phyloP scores from a whole-genome alignment of 306 rosid species.

The Senna tora region DNA sequence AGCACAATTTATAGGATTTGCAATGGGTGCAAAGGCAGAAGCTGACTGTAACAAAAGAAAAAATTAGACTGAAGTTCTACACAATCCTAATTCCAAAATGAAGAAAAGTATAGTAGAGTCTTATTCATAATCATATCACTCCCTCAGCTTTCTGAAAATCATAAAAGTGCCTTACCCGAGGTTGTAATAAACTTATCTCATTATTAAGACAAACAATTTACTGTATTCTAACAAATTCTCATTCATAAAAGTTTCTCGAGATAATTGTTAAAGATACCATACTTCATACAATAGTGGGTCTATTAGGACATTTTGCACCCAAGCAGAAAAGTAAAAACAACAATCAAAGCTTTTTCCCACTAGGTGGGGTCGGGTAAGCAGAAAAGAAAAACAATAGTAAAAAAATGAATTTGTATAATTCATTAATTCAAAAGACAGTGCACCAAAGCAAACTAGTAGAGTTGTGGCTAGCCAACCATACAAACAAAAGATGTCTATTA shows the following conservation, averaged over 20 bases:
- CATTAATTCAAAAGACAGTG: background rate
- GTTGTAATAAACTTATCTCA: background rate
- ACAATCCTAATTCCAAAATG: background rate
- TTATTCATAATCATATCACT: background rate
- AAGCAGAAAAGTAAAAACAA: background rate
- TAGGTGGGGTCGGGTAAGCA: too few species aligned
- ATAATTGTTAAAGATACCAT: background rate
- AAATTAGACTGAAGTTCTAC: slow-evolving; percentile 26
- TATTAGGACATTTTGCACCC: background rate
- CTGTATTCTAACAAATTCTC: background rate
- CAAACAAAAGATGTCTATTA: too few species aligned
- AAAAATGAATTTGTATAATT: background rate
- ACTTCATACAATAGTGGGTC: background rate
- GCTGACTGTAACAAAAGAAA: slow-evolving; percentile 61
- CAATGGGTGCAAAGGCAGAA: slow-evolving; percentile 86
- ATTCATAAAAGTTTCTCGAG: background rate
- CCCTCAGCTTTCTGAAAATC: background rate
- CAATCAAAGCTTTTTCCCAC: too few species aligned
- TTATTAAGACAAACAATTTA: background rate
- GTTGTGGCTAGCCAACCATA: too few species aligned
- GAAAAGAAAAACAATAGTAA: too few species aligned
- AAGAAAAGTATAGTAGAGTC: background rate
- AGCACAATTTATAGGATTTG: slow-evolving; percentile 78
- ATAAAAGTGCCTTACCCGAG: background rate
- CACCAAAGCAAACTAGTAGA: too few species aligned